A percentile compares a stretch with the other conserved stretches of the same genome.
Evolutionary conservation across 2,329 filamentous ascomycete genomes (phyloP).

Genomic region (Cercospora canescens): DNA sequence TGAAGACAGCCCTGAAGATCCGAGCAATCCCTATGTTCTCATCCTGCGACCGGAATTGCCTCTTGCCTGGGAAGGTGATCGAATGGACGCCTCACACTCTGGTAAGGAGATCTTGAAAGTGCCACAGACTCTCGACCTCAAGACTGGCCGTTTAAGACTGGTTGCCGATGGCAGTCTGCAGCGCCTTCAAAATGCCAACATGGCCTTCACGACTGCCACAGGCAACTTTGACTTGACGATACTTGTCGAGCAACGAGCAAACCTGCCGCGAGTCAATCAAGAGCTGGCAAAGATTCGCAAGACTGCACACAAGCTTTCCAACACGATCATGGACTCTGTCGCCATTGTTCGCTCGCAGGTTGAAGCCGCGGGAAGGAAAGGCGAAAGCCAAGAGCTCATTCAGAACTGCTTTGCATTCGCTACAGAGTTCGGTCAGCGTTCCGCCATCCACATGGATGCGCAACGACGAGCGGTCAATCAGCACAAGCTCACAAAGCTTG

Average conservation of each 20-base stretch:
- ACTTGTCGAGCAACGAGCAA: constrained; percentile 87
- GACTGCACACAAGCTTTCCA: constrained; percentile 93
- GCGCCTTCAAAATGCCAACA: constrained; percentile 75
- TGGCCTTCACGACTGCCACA: constrained; percentile 75
- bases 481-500: constrained; percentile 87
- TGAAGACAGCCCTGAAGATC: constrained; percentile 68
- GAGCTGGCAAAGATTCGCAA: constrained; percentile 93
- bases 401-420: constrained; percentile 98
- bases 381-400: constrained; percentile 91
- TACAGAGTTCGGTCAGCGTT: constrained; percentile 97
- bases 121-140: constrained; percentile 69
- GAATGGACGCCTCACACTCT: constrained; percentile 50
- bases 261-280: constrained; percentile 86
- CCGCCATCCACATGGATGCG: constrained; percentile 91
- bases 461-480: constrained; percentile 97
- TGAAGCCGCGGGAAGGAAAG: constrained; percentile 51
- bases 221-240: constrained; percentile 84
- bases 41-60: constrained; percentile 79
- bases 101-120: constrained; percentile 70
- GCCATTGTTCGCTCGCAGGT: constrained; percentile 89
- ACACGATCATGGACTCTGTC: constrained; percentile 98
- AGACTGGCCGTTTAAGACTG: constrained; percentile 80
- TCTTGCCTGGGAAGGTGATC: constrained; percentile 76
- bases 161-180: constrained; percentile 84
- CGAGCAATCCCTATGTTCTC: constrained; percentile 78